Evolutionary conservation across 1,284 basidiomycete species (phyloP), one percentile per base, ranked within the genome.

Genomic region (Lentinus polychrous): DNA sequence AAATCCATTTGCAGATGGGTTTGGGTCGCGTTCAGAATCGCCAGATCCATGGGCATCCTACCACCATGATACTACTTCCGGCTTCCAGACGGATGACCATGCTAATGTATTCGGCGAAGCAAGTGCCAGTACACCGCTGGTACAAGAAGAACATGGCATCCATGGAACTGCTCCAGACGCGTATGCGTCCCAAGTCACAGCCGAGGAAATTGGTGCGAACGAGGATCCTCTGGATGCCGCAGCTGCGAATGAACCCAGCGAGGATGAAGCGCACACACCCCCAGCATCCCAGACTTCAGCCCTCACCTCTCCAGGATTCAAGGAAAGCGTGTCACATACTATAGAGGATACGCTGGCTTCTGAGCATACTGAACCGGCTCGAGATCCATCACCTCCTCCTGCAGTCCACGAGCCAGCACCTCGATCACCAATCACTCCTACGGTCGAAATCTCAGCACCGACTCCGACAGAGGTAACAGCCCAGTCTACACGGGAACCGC

Each of bases 21-120:
- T 89, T 59, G 70, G 74, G 18, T 75, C 76, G 50, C 62, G 84
- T 43, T 78, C 85, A 20, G 62, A 66, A 56, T 88, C 86, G 15
- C 85, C 85, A 45, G 86, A 91, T 62, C 86, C 87, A 55, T 91
- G 87, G 86, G 68, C 81, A 2, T 75, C 73, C 50, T 68, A 65
- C 43, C 63, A 63, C 17, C 62, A 69, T 27, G 17, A 32, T 15
- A 8, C 54, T 37, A 46, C 54, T 23, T 55, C 57, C 18, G 52
- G 57, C 14, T 55, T 57, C 20, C 39, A 40, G 39, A 10, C 27
- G 10, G 18, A 40, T 40, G 63, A 63, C 45, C 60, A 63, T 45
- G 63, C 59, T 49, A 45, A 63, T 36, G 66, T 61, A 15, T 70
- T 68, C 43, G 65, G 66, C 46, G 54, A 57, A 12, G 53, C 70